phyloP scores from a whole-genome alignment of 2,329 filamentous ascomycete genomes.

The Chaetomiaceae sp. region DNA sequence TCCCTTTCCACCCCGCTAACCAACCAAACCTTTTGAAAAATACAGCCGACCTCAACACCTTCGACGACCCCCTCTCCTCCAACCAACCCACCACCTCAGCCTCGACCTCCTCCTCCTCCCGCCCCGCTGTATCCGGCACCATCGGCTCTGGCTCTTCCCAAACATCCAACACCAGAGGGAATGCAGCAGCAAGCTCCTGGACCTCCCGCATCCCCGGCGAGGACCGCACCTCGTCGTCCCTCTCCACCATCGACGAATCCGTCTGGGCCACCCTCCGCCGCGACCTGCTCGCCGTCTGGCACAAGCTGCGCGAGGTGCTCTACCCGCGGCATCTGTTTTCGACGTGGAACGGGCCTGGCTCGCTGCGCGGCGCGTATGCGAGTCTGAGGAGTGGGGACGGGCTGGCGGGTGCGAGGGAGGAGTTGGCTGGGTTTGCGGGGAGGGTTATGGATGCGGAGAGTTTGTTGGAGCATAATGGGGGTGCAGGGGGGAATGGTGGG shows the following conservation, averaged over 20 bases:
- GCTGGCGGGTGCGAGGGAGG: slow-evolving; percentile 56
- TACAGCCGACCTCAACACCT: slow-evolving; percentile 80
- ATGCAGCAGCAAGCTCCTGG: slow-evolving; percentile 13
- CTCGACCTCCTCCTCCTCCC: slow-evolving; percentile 56
- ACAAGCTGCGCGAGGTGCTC: slow-evolving; percentile 95
- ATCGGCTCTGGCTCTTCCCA: slow-evolving; percentile 10
- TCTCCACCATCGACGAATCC: slow-evolving; percentile 93
- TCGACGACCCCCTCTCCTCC: slow-evolving; percentile 73
- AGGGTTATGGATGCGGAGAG: slow-evolving; percentile 61
- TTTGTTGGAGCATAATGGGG: slow-evolving; percentile 41
- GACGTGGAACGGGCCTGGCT: slow-evolving; percentile 52
- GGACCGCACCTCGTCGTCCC: slow-evolving; percentile 81
- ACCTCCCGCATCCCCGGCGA: slow-evolving; percentile 89
- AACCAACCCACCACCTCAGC: slow-evolving; percentile 62
- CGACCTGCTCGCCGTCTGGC: slow-evolving; percentile 89
- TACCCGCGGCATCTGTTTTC: slow-evolving; percentile 90
- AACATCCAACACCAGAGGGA: neutral
- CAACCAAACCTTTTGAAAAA: neutral
- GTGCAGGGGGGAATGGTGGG: neutral
- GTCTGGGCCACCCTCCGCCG: slow-evolving; percentile 97
- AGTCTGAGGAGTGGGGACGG: slow-evolving; percentile 53
- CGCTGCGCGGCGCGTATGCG: slow-evolving; percentile 56
- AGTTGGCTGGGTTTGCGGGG: slow-evolving; percentile 57
- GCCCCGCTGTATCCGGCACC: slow-evolving; percentile 35
- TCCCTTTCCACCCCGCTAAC: slow-evolving; percentile 4